Evolutionary conservation across 2,329 filamentous ascomycete species (phyloP), one percentile per base, ranked within the genome.

Genomic region (Pseudogymnoascus sp.): DNA sequence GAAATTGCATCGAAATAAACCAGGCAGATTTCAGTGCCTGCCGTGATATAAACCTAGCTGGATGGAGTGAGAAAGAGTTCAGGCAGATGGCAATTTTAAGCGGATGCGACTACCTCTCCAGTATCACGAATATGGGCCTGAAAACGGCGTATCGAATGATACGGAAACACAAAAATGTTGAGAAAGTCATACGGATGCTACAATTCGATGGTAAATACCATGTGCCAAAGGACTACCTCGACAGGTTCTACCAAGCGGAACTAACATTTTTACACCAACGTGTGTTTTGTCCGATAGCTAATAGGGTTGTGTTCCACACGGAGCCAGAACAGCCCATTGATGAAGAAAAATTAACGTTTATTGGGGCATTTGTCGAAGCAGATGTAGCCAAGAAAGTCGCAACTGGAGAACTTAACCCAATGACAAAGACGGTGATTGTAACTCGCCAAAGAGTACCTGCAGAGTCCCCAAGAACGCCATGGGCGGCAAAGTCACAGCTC

Each of bases 41-140:
- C 68, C 88, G 90, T 60, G 95, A 97, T 68, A 83, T 97, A 59
- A 96, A 89, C 62, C 78, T 99, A 42, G 88, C 91, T 3, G 93
- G 93, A 7, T 99, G 93, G 93, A 89, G 90, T 1, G 93, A 97
- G 74, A 81, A 82, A 9, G 91, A 97, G 68, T 99, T 99, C 70
- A 85, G 95, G 64, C 87, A 87, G 62, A 99, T 99, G 95, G 91
- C 93, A 42, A 99, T 99, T 68, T 78, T 99, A 65, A 96, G 92
- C 72, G 95, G 95, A 7, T 99, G 95, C 73, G 95, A 99, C 73
- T 99, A 99, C 74, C 82, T 97, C n/a, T 80, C 88, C 2, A 89
- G 89, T 64, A 90, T 99, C 66, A 88, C 86, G 63, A 89, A 89
- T 60, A 86, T 99, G 75, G 95, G 95, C 0, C 76, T 99, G 63